phyloP scores from a whole-genome alignment of 768 basidiomycete species.

The Lepiota brunneoincarnata region DNA sequence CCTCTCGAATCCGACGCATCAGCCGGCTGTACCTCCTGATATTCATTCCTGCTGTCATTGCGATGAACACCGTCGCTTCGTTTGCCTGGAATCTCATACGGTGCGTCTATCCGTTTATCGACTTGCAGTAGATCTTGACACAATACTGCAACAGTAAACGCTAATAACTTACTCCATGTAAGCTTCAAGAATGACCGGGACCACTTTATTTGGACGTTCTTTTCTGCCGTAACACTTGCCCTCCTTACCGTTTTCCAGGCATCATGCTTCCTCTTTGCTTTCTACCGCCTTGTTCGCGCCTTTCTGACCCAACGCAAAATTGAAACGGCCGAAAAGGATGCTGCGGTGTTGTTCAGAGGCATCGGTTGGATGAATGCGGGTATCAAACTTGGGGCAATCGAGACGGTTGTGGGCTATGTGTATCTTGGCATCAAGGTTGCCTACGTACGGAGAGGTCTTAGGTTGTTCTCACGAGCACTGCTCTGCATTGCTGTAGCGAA shows the following conservation, averaged over 20 bases:
- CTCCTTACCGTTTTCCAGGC: constrained; percentile 58
- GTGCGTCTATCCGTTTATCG: constrained; percentile 35
- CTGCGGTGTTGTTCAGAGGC: constrained; percentile 53
- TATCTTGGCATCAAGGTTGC: constrained; percentile 48
- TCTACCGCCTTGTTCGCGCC: constrained; percentile 53
- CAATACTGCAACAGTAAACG: background rate
- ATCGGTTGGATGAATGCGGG: constrained; percentile 64
- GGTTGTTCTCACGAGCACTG: constrained; percentile 49
- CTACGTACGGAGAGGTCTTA: constrained; percentile 56
- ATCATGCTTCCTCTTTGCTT: constrained; percentile 53
- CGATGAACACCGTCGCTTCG: constrained; percentile 59
- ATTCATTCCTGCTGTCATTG: constrained; percentile 54
- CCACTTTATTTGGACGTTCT: constrained; percentile 49
- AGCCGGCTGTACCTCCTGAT: constrained; percentile 43
- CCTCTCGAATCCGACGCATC: constrained; percentile 43
- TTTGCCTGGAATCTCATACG: constrained; percentile 56
- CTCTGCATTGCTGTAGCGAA: constrained; percentile 63
- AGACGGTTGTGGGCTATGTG: constrained; percentile 64
- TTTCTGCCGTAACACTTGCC: constrained; percentile 59
- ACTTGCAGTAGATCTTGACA: background rate
- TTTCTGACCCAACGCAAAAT: constrained; percentile 50
- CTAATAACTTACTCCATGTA: constrained; percentile 26
- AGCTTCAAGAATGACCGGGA: constrained; percentile 36
- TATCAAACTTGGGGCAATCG: constrained; percentile 60
- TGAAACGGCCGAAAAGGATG: constrained; percentile 41